Percentiles rank a stretch among this genome's conserved stretches.
phyloP scores from a whole-genome alignment of 495 filamentous ascomycete species.

The Aspergillus leporis region DNA sequence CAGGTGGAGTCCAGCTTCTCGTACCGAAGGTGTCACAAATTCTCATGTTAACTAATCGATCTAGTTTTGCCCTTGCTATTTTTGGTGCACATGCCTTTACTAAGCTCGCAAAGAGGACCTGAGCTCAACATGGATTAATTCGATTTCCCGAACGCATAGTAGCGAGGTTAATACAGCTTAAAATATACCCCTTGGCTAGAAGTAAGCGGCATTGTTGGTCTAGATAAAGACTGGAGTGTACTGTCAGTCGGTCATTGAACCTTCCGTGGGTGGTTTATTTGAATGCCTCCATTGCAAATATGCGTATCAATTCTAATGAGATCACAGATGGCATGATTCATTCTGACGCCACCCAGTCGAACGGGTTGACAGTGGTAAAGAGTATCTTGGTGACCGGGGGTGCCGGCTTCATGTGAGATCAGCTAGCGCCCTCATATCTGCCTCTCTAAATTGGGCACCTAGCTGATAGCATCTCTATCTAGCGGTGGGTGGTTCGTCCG shows the following conservation, averaged over 20 bases:
- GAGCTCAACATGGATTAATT: too few species aligned
- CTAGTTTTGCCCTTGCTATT: too few species aligned
- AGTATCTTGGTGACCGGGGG: slow-evolving; percentile 15
- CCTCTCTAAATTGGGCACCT: background rate
- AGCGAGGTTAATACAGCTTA: too few species aligned
- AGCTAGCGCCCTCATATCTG: background rate
- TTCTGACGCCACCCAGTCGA: background rate
- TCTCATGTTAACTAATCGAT: too few species aligned
- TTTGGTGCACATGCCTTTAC: too few species aligned
- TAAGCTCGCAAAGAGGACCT: too few species aligned
- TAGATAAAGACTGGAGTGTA: background rate
- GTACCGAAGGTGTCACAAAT: too few species aligned
- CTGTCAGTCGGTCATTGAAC: background rate
- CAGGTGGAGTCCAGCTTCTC: too few species aligned
- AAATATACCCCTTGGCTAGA: background rate
- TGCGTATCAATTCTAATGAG: background rate
- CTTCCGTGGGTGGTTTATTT: background rate
- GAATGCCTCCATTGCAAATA: background rate
- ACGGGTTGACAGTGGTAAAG: background rate
- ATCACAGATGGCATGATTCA: background rate
- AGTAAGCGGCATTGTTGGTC: background rate
- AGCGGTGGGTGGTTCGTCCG: slow-evolving; percentile 10
- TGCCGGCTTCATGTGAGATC: slow-evolving; percentile 18
- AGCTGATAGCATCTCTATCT: background rate
- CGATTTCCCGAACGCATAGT: too few species aligned